Evolutionary conservation across 139 green algal genomes (phyloP), one percentile per base, ranked within the genome.

Genomic region (Chlorella vulgaris): DNA sequence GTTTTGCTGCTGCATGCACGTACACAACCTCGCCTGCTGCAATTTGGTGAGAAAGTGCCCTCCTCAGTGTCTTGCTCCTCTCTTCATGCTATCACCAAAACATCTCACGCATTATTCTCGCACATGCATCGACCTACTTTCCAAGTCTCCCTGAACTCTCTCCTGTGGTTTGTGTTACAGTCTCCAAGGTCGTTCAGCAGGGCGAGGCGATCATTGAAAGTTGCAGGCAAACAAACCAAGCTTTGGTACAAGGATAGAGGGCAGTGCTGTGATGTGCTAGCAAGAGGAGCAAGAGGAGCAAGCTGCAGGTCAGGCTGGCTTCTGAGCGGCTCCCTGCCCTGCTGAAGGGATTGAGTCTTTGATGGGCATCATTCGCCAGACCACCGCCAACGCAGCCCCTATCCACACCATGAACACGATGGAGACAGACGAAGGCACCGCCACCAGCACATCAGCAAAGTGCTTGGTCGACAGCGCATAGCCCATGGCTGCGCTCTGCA

Each of bases 401-500:
- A 85, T 78, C 80, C 74, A 83, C 21, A 85, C 83, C 83, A 85
- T 88, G 65, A 88, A 43, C 8, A 84, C 42, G n/a, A 85, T 81
- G 60, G 22, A 42, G 36, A 93, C 88, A 8, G 90, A 91, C 36
- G 83, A 90, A 5, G 90, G 90, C 36, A 93, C 90, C 22, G 87
- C 85, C 66, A 94, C 91, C 73, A 96, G 68, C 1, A 89, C 76
- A 86, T 96, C 90, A 4, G 79, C n/a, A 61, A 96, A 96, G 86
- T 96, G 91, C 66, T 88, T 86, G 76, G 88, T 83, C 19, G 90
- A 90, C 19, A 96, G 82, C 10, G 93, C 76, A 73, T 93, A 94
- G 29, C 92, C 93, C 75, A 96, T 82, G 10, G 91, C 92, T 6
- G 90, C 90, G 62, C 78, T 90, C 87, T 96, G 91, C 92, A 94